Evolutionary conservation across 306 rosid genomes (phyloP).

Genomic region (Inga leiocalycina): DNA sequence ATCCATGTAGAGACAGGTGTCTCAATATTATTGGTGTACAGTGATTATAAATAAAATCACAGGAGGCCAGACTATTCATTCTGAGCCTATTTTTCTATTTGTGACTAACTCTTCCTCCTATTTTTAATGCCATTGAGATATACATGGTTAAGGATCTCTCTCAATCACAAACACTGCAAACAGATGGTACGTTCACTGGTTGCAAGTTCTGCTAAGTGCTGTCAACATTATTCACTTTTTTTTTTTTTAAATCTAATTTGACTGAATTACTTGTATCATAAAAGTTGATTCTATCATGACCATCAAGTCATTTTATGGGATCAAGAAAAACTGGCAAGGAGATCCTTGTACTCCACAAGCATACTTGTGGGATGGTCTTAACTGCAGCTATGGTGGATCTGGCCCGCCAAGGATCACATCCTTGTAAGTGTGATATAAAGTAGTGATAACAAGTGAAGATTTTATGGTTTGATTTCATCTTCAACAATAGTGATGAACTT

Average conservation of each 20-base stretch:
- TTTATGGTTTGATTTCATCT: neutral
- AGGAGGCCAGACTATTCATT: too few relatives aligned
- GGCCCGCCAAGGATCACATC: conserved; percentile 30
- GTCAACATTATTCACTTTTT: neutral
- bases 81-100: too few relatives aligned
- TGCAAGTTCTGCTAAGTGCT: neutral
- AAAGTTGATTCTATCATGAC: conserved; percentile 36
- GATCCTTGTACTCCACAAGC: conserved; percentile 40
- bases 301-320: conserved; percentile 37
- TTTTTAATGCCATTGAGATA: conserved; percentile 43
- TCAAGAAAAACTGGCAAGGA: conserved; percentile 50
- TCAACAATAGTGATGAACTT: conserved; percentile 20
- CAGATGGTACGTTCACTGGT: conserved; percentile 30
- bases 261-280: conserved; percentile 9
- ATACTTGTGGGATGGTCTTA: conserved; percentile 46
- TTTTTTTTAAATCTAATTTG: neutral
- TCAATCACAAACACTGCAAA: conserved; percentile 39
- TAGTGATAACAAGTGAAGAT: neutral
- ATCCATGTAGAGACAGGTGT: too few relatives aligned
- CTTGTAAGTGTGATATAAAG: conserved; percentile 33
- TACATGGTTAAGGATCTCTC: conserved; percentile 31
- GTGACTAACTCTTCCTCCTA: conserved; percentile 49
- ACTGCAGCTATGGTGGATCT: conserved; percentile 44
- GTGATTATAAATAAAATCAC: too few relatives aligned
- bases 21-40: too few relatives aligned